A percentile compares a stretch with the other conserved stretches of the same genome.
phyloP scores from a whole-genome alignment of 1,139 yeast genomes.

The Barnettozyma hawaiiensis region DNA sequence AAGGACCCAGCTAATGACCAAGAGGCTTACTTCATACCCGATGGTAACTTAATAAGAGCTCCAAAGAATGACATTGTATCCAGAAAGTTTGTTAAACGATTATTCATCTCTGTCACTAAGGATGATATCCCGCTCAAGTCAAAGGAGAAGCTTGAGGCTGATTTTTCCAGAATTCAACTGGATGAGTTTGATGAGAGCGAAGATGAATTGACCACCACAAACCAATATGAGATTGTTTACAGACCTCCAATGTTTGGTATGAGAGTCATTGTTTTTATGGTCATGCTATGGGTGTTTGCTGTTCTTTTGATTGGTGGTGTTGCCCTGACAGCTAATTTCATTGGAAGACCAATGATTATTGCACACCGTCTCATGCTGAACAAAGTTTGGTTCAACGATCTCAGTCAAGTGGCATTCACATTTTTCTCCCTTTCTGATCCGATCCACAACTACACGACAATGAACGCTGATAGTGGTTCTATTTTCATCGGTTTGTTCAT shows the following conservation, averaged over 20 bases:
- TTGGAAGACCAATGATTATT: constrained; percentile 37
- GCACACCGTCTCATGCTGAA: neutral
- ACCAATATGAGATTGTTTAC: constrained; percentile 71
- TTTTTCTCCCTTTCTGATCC: neutral
- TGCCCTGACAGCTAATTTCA: constrained; percentile 32
- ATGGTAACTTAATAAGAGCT: constrained; percentile 80
- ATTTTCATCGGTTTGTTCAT: constrained; percentile 10
- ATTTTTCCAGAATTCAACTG: constrained; percentile 9
- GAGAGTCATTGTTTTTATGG: constrained; percentile 52
- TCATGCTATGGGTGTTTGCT: constrained; percentile 67
- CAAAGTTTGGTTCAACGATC: neutral
- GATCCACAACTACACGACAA: neutral
- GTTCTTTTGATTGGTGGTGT: constrained; percentile 41
- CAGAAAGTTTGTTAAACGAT: constrained; percentile 50
- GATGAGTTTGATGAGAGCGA: constrained; percentile 53
- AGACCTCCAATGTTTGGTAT: constrained; percentile 72
- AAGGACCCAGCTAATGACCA: constrained; percentile 29
- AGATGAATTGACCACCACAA: constrained; percentile 42
- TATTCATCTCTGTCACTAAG: constrained; percentile 80
- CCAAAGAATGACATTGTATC: constrained; percentile 79
- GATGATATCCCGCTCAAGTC: constrained; percentile 61
- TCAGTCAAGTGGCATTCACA: neutral
- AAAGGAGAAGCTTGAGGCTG: constrained; percentile 29
- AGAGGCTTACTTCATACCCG: constrained; percentile 58
- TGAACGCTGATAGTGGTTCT: constrained; percentile 9